These are phyloP conservation scores for Porogramme epimiltina DNA, from an alignment of 1,284 basidiomycete genomes.

Conservation along the genomic window DNA sequence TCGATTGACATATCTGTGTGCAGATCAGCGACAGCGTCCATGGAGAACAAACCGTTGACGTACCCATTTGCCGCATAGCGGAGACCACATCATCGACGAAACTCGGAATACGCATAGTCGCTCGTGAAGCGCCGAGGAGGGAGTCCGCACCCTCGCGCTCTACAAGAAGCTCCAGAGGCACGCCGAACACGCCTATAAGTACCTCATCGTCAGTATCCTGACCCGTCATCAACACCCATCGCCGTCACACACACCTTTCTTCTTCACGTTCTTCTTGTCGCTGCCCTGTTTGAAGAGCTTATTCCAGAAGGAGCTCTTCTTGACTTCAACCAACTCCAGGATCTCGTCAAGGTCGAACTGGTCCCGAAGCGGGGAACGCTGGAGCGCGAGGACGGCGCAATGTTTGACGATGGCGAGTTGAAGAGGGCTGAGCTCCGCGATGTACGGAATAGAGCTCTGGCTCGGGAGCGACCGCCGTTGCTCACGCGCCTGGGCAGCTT, in stretches of 20 bases:
- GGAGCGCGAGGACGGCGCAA: slow-evolving; percentile 82
- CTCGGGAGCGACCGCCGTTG: slow-evolving; percentile 79
- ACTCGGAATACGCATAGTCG: slow-evolving; percentile 87
- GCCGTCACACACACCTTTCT: slow-evolving; percentile 69
- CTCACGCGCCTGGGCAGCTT: slow-evolving; percentile 88
- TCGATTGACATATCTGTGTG: slow-evolving; percentile 93
- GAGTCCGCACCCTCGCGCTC: slow-evolving; percentile 96
- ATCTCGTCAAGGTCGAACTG: slow-evolving; percentile 91
- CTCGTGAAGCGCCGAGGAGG: slow-evolving; percentile 85
- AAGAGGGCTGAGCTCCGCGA: slow-evolving; percentile 84
- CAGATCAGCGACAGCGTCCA: neutral
- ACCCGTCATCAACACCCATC: no score
- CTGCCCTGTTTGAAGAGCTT: slow-evolving; percentile 92
- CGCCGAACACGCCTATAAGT: slow-evolving; percentile 80
- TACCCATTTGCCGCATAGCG: slow-evolving; percentile 99
- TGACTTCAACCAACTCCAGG: slow-evolving; percentile 88
- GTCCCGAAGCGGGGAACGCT: slow-evolving; percentile 78
- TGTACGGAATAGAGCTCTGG: slow-evolving; percentile 74
- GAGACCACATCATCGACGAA: slow-evolving; percentile 98
- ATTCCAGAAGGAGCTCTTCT: slow-evolving; percentile 97
- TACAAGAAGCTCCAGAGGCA: slow-evolving; percentile 93
- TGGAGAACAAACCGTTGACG: slow-evolving; percentile 33
- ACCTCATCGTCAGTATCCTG: neutral
- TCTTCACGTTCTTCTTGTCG: slow-evolving; percentile 87
- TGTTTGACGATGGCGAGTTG: slow-evolving; percentile 94